A percentile compares a stretch with the other conserved stretches of the same genome.
These are phyloP conservation scores for Cantharellus anzutake DNA, from an alignment of 768 basidiomycete genomes.

Conservation along the genomic window DNA sequence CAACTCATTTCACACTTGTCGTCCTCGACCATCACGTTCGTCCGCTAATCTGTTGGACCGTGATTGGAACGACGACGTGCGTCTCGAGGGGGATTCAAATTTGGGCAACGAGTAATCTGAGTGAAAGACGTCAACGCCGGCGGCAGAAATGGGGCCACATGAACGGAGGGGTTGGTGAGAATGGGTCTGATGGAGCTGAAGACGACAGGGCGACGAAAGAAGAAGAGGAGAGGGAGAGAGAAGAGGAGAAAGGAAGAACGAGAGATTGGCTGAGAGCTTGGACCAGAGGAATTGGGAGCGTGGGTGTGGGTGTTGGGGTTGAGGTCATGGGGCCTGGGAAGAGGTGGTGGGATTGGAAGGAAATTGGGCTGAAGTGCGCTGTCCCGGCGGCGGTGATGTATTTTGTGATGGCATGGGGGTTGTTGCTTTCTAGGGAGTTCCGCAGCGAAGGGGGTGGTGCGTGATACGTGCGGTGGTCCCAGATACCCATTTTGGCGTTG, in stretches of 20 bases:
- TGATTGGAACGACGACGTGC: conserved; percentile 78
- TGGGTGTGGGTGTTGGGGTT: conserved; percentile 16
- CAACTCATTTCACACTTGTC: conserved; percentile 67
- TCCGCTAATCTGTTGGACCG: conserved; percentile 77
- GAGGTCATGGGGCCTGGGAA: conserved; percentile 22
- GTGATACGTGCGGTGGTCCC: too few relatives aligned
- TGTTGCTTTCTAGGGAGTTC: conserved; percentile 24
- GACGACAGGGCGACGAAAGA: not conserved
- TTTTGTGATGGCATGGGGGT: conserved; percentile 60
- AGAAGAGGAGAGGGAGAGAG: conserved; percentile 3
- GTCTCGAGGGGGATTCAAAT: conserved; percentile 70
- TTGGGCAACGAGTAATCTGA: conserved; percentile 88
- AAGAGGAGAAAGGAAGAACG: conserved; percentile 16
- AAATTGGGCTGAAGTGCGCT: conserved; percentile 48
- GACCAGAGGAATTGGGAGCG: conserved; percentile 9
- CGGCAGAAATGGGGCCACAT: conserved; percentile 9
- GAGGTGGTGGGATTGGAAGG: conserved; percentile 65
- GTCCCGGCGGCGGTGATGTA: conserved; percentile 59
- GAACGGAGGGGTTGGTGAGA: conserved; percentile 4
- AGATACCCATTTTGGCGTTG: too few relatives aligned
- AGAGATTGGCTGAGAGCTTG: conserved; percentile 25
- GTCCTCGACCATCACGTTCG: conserved; percentile 49
- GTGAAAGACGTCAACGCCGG: not conserved
- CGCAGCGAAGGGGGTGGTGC: not conserved
- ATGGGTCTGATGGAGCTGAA: too few relatives aligned